phyloP scores from a whole-genome alignment of 495 filamentous ascomycete genomes.

The Annulohypoxylon stygium region DNA sequence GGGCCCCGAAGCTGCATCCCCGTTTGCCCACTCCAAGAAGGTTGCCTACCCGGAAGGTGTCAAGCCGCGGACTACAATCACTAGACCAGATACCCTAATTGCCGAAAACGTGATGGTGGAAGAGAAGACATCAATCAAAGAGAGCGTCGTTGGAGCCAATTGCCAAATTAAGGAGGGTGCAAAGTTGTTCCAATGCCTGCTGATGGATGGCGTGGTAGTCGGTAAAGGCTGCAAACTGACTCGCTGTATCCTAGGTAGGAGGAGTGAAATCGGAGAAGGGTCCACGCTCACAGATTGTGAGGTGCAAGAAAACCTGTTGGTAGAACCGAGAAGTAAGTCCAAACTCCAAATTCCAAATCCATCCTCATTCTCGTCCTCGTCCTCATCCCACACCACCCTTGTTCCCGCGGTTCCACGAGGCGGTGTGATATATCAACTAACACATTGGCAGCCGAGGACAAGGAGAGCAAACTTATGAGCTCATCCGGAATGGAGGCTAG shows the following conservation, averaged over 20 bases:
- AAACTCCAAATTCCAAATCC: neutral
- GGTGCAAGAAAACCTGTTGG: slow-evolving; percentile 86
- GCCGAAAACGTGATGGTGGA: slow-evolving; percentile 88
- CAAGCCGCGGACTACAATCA: slow-evolving; percentile 80
- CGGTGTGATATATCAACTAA: slow-evolving; percentile 42
- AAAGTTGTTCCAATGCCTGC: slow-evolving; percentile 81
- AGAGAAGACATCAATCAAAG: slow-evolving; percentile 86
- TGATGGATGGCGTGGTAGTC: slow-evolving; percentile 92
- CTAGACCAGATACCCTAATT: slow-evolving; percentile 79
- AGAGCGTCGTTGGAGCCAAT: slow-evolving; percentile 86
- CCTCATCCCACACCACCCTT: neutral
- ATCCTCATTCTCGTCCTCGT: too few relatives aligned
- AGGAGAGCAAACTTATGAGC: slow-evolving; percentile 87
- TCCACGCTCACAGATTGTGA: slow-evolving; percentile 86
- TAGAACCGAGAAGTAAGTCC: slow-evolving; percentile 79
- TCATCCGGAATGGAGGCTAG: slow-evolving; percentile 80
- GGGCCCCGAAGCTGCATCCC: slow-evolving; percentile 68
- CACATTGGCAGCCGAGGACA: slow-evolving; percentile 71
- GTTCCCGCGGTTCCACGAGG: slow-evolving; percentile 14
- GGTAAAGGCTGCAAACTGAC: slow-evolving; percentile 81
- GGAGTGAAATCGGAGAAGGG: slow-evolving; percentile 80
- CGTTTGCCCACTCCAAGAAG: slow-evolving; percentile 81
- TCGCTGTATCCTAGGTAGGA: slow-evolving; percentile 83
- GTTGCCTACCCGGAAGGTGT: slow-evolving; percentile 83
- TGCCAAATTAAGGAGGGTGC: slow-evolving; percentile 85